Percentiles rank a stretch among this genome's conserved stretches.
phyloP scores from a whole-genome alignment of 2,329 filamentous ascomycete genomes.

The Colletotrichum higginsianum region DNA sequence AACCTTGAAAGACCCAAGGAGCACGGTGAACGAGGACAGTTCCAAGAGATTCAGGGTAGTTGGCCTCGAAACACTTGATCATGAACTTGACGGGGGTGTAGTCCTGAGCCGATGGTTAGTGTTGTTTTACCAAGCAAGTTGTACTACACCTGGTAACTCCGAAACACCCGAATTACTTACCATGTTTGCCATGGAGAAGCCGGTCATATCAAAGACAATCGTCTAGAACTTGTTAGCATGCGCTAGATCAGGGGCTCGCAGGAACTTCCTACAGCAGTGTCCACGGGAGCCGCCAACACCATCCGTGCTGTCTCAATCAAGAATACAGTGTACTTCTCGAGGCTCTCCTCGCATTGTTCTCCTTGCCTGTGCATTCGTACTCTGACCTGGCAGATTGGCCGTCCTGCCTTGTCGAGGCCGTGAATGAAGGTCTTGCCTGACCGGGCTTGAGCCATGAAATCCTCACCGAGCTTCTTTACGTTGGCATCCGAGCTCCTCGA shows the following conservation, averaged over 20 bases:
- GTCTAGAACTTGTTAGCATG: slow-evolving; percentile 67
- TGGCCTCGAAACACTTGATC: slow-evolving; percentile 99
- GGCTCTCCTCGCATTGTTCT: slow-evolving; percentile 84
- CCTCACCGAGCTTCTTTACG: slow-evolving; percentile 77
- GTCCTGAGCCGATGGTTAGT: slow-evolving; percentile 68
- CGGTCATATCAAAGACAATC: slow-evolving; percentile 95
- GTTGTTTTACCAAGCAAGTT: neutral
- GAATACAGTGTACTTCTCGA: slow-evolving; percentile 94
- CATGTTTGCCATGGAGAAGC: slow-evolving; percentile 96
- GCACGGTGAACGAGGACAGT: slow-evolving; percentile 94
- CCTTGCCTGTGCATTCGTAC: slow-evolving; percentile 86
- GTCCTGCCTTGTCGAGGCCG: slow-evolving; percentile 84
- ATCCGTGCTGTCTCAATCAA: slow-evolving; percentile 95
- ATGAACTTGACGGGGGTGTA: slow-evolving; percentile 98
- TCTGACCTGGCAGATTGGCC: slow-evolving; percentile 89
- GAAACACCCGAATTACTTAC: slow-evolving; percentile 56
- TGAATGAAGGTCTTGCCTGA: slow-evolving; percentile 96
- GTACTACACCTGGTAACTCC: neutral
- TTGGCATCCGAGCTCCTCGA: slow-evolving; percentile 70
- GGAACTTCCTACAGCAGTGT: slow-evolving; percentile 85
- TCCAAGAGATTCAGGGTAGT: slow-evolving; percentile 95
- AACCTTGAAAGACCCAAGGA: slow-evolving; percentile 96
- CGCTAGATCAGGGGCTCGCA: neutral
- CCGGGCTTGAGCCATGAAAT: slow-evolving; percentile 87
- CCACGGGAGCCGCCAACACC: slow-evolving; percentile 82